A percentile compares a stretch with the other conserved stretches of the same genome.
These are phyloP conservation scores for Kandelia obovata DNA, from an alignment of 345 rosid genomes.

Conservation along the genomic window DNA sequence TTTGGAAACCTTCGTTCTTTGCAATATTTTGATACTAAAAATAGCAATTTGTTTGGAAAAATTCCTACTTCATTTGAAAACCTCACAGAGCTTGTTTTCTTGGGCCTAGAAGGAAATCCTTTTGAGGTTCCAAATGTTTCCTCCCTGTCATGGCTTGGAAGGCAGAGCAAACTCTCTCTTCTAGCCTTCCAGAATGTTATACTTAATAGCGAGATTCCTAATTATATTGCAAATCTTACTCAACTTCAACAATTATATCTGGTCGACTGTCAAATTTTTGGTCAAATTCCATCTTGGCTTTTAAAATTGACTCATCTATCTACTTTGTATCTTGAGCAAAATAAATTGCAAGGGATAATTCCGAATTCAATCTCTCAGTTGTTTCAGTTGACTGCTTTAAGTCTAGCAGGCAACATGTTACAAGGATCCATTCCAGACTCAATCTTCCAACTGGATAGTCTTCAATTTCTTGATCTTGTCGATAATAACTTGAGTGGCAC, in stretches of 20 bases:
- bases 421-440: slow-evolving; percentile 16
- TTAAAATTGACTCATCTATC: no score
- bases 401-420: background rate
- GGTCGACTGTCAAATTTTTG: background rate
- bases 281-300: background rate
- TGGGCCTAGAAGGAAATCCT: no score
- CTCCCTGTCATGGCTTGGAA: no score
- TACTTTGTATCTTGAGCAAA: rapidly evolving
- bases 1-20: no score
- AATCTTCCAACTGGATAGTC: slow-evolving; percentile 7
- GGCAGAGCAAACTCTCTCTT: background rate
- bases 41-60: background rate
- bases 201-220: slow-evolving; percentile 5
- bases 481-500: background rate
- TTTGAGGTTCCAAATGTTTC: no score
- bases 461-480: background rate
- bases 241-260: background rate
- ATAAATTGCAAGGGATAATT: no score
- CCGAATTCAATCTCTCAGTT: no score
- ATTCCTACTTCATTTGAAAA: background rate
- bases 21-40: no score
- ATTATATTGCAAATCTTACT: background rate
- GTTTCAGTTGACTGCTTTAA: no score
- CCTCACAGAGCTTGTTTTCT: background rate
- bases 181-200: background rate